A percentile compares a stretch with the other conserved stretches of the same genome.
Conservation (phyloP, 2,329 filamentous ascomycete species). For the Pestalotiopsis sp. region DNA sequence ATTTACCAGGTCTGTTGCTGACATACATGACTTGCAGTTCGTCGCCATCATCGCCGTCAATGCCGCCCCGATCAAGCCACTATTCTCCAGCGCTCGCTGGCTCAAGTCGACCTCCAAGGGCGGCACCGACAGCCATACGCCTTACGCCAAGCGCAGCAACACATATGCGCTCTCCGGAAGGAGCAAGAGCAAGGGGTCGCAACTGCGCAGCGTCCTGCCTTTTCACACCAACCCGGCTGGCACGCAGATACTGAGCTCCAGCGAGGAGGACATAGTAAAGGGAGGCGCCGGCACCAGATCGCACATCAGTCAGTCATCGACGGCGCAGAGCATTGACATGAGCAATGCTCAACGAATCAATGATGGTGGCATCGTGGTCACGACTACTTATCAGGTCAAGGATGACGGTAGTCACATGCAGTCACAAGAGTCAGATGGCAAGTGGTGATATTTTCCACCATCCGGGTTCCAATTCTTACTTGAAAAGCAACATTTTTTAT, state of each 20-base stretch:
- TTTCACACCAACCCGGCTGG: background rate
- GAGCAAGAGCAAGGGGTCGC: conserved; percentile 1
- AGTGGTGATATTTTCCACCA: background rate
- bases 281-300: background rate
- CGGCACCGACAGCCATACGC: conserved; percentile 24
- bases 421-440: background rate
- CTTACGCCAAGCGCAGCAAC: conserved; percentile 4
- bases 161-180: background rate
- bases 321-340: background rate
- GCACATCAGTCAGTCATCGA: background rate
- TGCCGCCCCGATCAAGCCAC: conserved; percentile 40
- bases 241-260: background rate
- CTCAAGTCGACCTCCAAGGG: conserved; percentile 33
- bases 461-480: background rate
- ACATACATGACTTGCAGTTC: conserved; percentile 30
- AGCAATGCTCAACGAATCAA: background rate
- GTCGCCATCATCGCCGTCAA: conserved; percentile 45
- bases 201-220: background rate
- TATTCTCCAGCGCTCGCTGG: conserved; percentile 36
- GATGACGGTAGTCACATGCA: background rate
- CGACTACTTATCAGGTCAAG: conserved; percentile 11
- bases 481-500: background rate
- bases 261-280: background rate
- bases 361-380: conserved; percentile 8
- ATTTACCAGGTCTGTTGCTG: background rate